Percentiles rank a stretch among this genome's conserved stretches.
Conservation (phyloP, 2,329 filamentous ascomycete species). For the Parastagonospora nodorum region DNA sequence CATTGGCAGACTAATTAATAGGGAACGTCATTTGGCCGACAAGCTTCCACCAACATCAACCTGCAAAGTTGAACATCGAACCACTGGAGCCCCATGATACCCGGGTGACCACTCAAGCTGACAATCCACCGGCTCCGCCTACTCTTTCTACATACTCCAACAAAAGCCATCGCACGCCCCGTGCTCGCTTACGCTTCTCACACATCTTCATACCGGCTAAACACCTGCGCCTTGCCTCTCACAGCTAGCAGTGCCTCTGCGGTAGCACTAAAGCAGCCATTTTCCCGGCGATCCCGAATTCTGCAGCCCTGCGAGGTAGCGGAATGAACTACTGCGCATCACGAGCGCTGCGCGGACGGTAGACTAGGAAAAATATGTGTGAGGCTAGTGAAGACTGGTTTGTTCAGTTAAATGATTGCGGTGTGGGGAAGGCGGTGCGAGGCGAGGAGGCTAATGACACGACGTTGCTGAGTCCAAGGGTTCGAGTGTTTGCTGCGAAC, state of each 20-base stretch:
- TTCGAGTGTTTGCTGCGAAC: no score
- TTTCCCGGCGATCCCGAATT: conserved; percentile 4
- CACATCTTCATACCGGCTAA: neutral
- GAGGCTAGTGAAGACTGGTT: neutral
- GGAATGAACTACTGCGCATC: neutral
- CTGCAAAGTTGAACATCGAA: no score
- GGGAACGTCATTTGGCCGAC: no score
- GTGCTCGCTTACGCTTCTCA: conserved; percentile 3
- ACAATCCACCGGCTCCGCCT: no score
- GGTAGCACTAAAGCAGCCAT: neutral
- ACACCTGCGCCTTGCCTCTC: neutral
- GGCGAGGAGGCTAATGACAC: no score
- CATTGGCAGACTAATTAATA: no score
- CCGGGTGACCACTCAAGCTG: no score
- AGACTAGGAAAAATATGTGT: neutral
- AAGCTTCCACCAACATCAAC: no score
- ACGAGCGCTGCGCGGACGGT: neutral
- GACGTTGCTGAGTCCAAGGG: no score
- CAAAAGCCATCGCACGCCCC: conserved; percentile 5
- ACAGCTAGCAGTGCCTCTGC: neutral
- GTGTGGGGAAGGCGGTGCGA: no score
- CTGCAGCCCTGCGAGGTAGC: neutral
- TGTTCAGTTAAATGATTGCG: neutral
- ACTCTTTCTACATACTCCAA: neutral
- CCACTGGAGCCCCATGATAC: neutral